These are phyloP conservation scores for Lactarius sanguifluus DNA, from an alignment of 768 basidiomycete species.

Conservation along the genomic window DNA sequence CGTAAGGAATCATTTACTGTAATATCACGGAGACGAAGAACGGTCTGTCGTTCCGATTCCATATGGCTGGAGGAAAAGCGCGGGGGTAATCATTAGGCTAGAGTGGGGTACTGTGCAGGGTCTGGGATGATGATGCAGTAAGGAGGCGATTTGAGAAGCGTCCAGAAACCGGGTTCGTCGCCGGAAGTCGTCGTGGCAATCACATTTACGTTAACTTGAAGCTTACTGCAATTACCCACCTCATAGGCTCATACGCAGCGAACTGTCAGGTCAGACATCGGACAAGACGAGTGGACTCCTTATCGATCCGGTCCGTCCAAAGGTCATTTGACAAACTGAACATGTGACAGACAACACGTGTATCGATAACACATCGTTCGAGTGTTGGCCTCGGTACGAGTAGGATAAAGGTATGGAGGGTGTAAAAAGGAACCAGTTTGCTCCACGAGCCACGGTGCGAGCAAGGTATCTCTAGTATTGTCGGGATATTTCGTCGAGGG, in stretches of 20 bases:
- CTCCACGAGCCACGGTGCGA: not conserved
- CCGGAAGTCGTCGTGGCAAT: too few species aligned
- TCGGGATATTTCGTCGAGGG: constrained; percentile 1
- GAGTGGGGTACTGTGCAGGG: not conserved
- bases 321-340: not conserved
- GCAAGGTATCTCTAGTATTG: constrained; percentile 4
- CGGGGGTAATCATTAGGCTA: not conserved
- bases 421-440: not conserved
- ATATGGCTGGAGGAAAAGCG: not conserved
- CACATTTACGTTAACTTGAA: too few species aligned
- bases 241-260: not conserved
- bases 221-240: not conserved
- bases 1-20: too few species aligned
- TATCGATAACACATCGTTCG: not conserved
- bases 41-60: not conserved
- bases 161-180: too few species aligned
- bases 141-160: not conserved
- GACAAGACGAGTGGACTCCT: constrained; percentile 3
- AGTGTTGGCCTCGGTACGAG: not conserved
- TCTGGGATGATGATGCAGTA: not conserved
- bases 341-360: not conserved
- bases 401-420: not conserved
- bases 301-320: not conserved
- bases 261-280: not conserved
- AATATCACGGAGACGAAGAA: not conserved